Percentiles rank a stretch among this genome's conserved stretches.
phyloP scores from a whole-genome alignment of 2,329 filamentous ascomycete genomes.

The Paradendryphiella salina region DNA sequence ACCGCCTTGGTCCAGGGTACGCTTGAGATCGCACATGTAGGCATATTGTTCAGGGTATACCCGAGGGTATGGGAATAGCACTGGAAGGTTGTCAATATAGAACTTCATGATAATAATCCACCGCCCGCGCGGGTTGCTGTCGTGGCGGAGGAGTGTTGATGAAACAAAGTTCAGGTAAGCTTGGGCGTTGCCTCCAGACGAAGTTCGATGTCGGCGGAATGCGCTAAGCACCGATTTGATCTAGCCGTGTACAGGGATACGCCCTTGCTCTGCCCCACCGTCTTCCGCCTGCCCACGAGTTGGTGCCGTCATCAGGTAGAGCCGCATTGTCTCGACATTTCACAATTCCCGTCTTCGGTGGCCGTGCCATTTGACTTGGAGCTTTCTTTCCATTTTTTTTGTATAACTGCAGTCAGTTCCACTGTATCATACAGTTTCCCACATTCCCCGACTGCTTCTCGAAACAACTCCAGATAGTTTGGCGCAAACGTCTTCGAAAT shows the following conservation, averaged over 20 bases:
- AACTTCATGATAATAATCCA: conserved; percentile 67
- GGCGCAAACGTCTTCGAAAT: background rate
- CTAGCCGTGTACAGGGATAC: conserved; percentile 14
- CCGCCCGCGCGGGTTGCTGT: conserved; percentile 25
- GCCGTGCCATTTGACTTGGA: background rate
- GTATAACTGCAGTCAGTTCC: background rate
- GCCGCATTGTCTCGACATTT: conserved; percentile 18
- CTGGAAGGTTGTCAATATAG: conserved; percentile 72
- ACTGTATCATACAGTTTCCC: background rate
- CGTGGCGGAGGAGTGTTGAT: conserved; percentile 24
- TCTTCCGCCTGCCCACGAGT: conserved; percentile 15
- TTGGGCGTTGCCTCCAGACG: conserved; percentile 16
- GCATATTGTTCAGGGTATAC: conserved; percentile 66
- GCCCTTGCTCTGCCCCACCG: conserved; percentile 11
- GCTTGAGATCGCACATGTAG: conserved; percentile 84
- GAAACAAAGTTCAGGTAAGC: conserved; percentile 11
- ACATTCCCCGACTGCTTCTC: background rate
- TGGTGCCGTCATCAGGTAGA: conserved; percentile 28
- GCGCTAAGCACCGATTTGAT: conserved; percentile 1
- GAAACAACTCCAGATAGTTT: background rate
- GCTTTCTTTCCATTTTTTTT: conserved; percentile 5
- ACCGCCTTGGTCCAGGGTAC: conserved; percentile 88
- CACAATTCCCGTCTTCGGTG: background rate
- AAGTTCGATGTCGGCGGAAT: conserved; percentile 6
- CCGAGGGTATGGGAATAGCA: conserved; percentile 74